These are phyloP conservation scores for Sporothrix luriei DNA, from an alignment of 2,329 filamentous ascomycete species.

Conservation along the genomic window DNA sequence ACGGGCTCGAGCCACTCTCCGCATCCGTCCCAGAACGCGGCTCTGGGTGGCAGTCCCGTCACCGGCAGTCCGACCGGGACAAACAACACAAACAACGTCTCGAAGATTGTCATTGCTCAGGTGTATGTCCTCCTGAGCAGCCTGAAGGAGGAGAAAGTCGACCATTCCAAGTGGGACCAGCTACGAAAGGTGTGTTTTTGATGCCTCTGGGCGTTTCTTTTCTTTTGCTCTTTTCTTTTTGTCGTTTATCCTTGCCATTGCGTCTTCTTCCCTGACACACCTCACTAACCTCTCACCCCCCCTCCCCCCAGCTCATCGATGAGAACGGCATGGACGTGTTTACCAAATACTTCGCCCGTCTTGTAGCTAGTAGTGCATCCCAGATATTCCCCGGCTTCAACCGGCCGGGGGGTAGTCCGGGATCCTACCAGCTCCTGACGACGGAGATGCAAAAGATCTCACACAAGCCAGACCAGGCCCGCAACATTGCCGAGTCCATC, in stretches of 20 bases:
- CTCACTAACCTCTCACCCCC: too few relatives aligned
- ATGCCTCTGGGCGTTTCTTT: too few relatives aligned
- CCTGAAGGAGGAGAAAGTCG: slow-evolving; percentile 89
- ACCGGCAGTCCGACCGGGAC: slow-evolving; percentile 64
- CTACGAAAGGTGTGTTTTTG: slow-evolving; percentile 71
- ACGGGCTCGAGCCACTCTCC: slow-evolving; percentile 60
- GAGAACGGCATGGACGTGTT: slow-evolving; percentile 99
- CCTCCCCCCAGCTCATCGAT: slow-evolving; percentile 74
- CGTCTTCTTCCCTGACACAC: not conserved
- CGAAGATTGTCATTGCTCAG: slow-evolving; percentile 93
- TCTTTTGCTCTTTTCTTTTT: not conserved
- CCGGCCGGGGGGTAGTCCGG: slow-evolving; percentile 71
- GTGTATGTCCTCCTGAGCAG: slow-evolving; percentile 92
- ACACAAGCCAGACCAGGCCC: slow-evolving; percentile 77
- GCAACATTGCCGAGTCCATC: slow-evolving; percentile 90
- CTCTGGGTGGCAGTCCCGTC: slow-evolving; percentile 62
- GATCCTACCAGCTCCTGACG: slow-evolving; percentile 80
- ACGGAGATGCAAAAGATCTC: slow-evolving; percentile 85
- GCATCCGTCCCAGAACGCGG: slow-evolving; percentile 59
- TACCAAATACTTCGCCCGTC: slow-evolving; percentile 89
- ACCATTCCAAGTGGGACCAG: slow-evolving; percentile 89
- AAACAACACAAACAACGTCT: slow-evolving; percentile 68
- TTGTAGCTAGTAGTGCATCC: slow-evolving; percentile 86
- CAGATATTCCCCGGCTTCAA: slow-evolving; percentile 84
- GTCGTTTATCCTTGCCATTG: not conserved